Conservation (phyloP, 2,329 filamentous ascomycete species). For the Aspergillus spinulosporus region DNA sequence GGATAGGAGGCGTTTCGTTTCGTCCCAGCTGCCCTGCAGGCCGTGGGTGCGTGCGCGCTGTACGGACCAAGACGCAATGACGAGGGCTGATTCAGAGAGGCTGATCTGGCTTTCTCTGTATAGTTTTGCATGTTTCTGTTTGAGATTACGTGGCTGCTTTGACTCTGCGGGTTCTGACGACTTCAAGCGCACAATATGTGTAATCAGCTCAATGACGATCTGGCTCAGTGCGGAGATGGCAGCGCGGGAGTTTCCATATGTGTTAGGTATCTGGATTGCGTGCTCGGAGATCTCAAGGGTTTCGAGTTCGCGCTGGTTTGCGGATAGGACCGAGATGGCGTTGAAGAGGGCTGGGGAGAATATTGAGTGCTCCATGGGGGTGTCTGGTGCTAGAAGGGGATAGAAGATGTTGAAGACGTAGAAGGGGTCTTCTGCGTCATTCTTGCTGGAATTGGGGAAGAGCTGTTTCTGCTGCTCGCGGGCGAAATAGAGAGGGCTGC, state of each 20-base stretch:
- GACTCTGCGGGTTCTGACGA: constrained; percentile 27
- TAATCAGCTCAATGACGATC: constrained; percentile 43
- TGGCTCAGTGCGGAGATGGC: constrained; percentile 44
- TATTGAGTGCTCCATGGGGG: constrained; percentile 41
- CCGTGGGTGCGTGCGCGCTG: constrained; percentile 33
- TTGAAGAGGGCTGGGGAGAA: constrained; percentile 48
- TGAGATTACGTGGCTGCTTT: constrained; percentile 38
- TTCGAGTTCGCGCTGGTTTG: constrained; percentile 44
- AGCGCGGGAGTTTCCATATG: constrained; percentile 40
- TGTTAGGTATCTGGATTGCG: constrained; percentile 30
- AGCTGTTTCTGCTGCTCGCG: constrained; percentile 36
- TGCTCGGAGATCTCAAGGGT: constrained; percentile 35
- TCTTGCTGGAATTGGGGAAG: constrained; percentile 33
- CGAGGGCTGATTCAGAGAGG: constrained; percentile 41
- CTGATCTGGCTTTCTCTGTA: constrained; percentile 46
- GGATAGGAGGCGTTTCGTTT: constrained; percentile 31
- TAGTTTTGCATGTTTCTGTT: constrained; percentile 43
- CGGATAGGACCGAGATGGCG: constrained; percentile 43
- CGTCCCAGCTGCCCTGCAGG: constrained; percentile 26
- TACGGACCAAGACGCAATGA: constrained; percentile 43
- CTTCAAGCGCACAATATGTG: constrained; percentile 40
- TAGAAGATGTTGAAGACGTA: constrained; percentile 49
- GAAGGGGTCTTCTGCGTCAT: constrained; percentile 38
- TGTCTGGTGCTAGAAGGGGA: constrained; percentile 38
- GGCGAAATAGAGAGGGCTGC: constrained; percentile 40